These are phyloP conservation scores for Cladosporium sphaerospermum DNA, from an alignment of 2,329 filamentous ascomycete species.

Conservation along the genomic window DNA sequence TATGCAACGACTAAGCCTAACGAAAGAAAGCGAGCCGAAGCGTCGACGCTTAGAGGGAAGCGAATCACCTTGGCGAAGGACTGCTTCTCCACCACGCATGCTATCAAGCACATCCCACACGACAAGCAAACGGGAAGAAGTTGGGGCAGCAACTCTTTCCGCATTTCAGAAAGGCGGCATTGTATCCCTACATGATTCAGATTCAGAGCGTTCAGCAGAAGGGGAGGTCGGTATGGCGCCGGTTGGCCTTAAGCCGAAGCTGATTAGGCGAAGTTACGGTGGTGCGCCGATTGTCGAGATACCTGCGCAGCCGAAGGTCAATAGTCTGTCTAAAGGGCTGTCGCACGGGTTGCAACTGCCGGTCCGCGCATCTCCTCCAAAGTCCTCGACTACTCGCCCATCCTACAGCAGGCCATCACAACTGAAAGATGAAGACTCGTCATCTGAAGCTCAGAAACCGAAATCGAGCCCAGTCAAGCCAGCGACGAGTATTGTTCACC, in stretches of 20 bases:
- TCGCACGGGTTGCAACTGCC: not conserved
- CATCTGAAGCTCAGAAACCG: not conserved
- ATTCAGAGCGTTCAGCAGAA: not conserved
- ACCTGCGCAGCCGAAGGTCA: not conserved
- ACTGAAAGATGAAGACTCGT: not conserved
- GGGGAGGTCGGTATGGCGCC: not conserved
- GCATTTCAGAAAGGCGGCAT: not conserved
- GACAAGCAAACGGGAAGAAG: not conserved
- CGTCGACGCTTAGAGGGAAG: conserved; percentile 12
- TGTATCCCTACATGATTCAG: not conserved
- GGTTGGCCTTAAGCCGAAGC: not conserved
- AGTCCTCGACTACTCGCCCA: not conserved
- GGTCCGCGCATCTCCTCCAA: not conserved
- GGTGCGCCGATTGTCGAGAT: not conserved
- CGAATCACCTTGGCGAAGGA: not conserved
- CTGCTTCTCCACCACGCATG: not conserved
- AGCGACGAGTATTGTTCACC: conserved; percentile 2
- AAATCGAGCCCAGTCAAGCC: not conserved
- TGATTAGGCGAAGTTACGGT: conserved; percentile 5
- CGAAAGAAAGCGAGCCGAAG: conserved; percentile 16
- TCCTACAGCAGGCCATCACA: not conserved
- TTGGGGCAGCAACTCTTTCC: not conserved
- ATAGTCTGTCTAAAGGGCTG: not conserved
- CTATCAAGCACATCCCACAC: no score
- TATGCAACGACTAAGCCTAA: conserved; percentile 16